phyloP scores from a whole-genome alignment of 257 asterid species.

The Osmanthus fragrans region DNA sequence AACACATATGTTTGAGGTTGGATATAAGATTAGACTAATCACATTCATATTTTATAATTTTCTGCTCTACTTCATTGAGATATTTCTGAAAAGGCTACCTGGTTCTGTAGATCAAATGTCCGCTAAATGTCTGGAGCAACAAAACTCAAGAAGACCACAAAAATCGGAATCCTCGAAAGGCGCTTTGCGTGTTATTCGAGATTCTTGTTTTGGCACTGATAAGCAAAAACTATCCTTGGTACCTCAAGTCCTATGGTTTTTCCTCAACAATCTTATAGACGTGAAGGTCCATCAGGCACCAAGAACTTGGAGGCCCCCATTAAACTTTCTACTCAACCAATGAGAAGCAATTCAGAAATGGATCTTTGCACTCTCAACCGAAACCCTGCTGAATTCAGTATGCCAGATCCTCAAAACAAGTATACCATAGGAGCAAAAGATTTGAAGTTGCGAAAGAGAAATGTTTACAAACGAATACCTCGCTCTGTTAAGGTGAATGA shows the following conservation, averaged over 20 bases:
- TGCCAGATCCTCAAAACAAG: constrained; percentile 45
- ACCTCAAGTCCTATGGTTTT: neutral
- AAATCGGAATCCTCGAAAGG: neutral
- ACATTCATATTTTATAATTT: too few species aligned
- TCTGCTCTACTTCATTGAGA: too few species aligned
- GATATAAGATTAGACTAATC: too few species aligned
- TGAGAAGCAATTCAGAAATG: constrained; percentile 12
- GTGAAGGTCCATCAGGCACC: constrained; percentile 2
- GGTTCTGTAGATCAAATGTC: constrained; percentile 27
- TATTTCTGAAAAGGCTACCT: too few species aligned
- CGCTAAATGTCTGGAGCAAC: constrained; percentile 12
- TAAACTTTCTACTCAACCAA: constrained; percentile 6
- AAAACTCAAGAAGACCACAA: constrained; percentile 14
- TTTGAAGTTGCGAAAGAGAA: constrained; percentile 33
- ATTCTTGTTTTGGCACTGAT: neutral
- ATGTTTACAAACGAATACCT: constrained; percentile 4
- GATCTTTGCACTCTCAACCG: constrained; percentile 48
- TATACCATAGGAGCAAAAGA: constrained; percentile 47
- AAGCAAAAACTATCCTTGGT: neutral
- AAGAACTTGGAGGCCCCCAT: constrained; percentile 19
- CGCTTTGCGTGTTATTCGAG: neutral
- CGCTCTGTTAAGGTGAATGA: constrained; percentile 23
- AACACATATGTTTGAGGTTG: too few species aligned
- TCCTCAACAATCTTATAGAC: neutral
- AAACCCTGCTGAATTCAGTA: constrained; percentile 73